phyloP scores from a whole-genome alignment of 2,329 filamentous ascomycete species.

The Plectosphaerella cucumerina region DNA sequence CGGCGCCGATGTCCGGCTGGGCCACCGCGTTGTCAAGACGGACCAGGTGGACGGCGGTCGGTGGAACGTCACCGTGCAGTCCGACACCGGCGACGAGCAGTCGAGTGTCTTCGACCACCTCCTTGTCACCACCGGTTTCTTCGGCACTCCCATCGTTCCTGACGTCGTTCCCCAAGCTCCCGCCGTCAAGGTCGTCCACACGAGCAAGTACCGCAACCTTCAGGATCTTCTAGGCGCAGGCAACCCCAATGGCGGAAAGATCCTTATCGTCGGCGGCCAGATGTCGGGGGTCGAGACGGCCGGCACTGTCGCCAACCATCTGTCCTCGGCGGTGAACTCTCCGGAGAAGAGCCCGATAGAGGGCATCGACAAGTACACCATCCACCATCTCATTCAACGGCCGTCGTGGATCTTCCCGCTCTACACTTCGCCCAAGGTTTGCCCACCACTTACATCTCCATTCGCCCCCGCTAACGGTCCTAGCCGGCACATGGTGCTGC shows the following conservation, averaged over 20 bases:
- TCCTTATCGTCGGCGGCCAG: conserved; percentile 73
- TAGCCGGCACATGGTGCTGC: conserved; percentile 23
- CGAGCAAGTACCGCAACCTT: conserved; percentile 60
- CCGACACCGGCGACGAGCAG: conserved; percentile 28
- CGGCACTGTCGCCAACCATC: conserved; percentile 64
- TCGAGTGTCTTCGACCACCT: conserved; percentile 64
- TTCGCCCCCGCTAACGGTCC: background rate
- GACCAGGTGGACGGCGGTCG: conserved; percentile 26
- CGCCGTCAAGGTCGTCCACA: conserved; percentile 58
- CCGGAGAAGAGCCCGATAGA: conserved; percentile 36
- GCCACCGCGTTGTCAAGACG: conserved; percentile 39
- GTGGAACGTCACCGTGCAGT: conserved; percentile 37
- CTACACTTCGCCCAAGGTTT: conserved; percentile 46
- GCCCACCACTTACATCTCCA: conserved; percentile 1
- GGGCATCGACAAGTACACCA: conserved; percentile 44
- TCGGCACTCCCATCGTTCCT: conserved; percentile 57
- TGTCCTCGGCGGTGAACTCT: conserved; percentile 60
- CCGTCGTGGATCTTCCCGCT: conserved; percentile 71
- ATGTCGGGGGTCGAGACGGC: conserved; percentile 81
- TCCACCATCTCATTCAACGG: conserved; percentile 66
- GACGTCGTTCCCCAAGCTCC: conserved; percentile 29
- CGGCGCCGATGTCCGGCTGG: conserved; percentile 42
- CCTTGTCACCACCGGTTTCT: conserved; percentile 72
- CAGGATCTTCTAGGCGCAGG: conserved; percentile 38
- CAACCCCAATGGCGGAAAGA: conserved; percentile 45